Conservation (phyloP, 768 basidiomycete genomes). For the Psilocybe tampanensis region DNA sequence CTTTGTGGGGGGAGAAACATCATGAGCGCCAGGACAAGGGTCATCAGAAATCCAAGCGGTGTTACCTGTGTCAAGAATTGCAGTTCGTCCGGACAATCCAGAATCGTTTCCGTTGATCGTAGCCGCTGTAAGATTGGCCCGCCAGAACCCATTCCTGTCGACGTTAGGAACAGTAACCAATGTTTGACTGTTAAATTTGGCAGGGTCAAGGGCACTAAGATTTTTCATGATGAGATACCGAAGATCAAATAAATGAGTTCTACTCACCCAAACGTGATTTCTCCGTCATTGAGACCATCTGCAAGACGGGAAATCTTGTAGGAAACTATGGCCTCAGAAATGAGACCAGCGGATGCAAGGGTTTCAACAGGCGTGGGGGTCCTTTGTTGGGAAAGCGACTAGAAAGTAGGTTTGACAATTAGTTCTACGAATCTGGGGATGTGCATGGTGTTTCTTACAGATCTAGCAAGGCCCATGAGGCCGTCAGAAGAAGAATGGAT, state of each 20-base stretch:
- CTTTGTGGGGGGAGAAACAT: constrained; percentile 24
- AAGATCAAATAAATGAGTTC: background rate
- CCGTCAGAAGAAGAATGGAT: constrained; percentile 61
- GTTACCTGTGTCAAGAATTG: constrained; percentile 65
- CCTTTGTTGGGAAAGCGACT: constrained; percentile 67
- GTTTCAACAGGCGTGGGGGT: constrained; percentile 73
- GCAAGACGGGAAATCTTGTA: constrained; percentile 79
- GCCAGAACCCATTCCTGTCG: constrained; percentile 78
- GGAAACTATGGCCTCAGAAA: constrained; percentile 68
- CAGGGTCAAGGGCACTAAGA: constrained; percentile 57
- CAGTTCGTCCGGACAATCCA: constrained; percentile 62
- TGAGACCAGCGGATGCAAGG: constrained; percentile 57
- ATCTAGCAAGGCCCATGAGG: constrained; percentile 77
- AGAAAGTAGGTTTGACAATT: background rate
- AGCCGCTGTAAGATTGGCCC: constrained; percentile 60
- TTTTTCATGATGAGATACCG: background rate
- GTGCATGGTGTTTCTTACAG: constrained; percentile 40
- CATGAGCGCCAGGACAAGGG: background rate
- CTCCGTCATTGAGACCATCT: constrained; percentile 72
- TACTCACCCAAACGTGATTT: constrained; percentile 67
- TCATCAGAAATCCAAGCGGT: background rate
- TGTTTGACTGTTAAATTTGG: constrained; percentile 66
- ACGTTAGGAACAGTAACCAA: constrained; percentile 65
- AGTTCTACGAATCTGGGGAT: background rate
- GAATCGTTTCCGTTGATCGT: constrained; percentile 57